These are phyloP conservation scores for Cucurbita maxima DNA, from an alignment of 306 rosid genomes.

Conservation along the genomic window DNA sequence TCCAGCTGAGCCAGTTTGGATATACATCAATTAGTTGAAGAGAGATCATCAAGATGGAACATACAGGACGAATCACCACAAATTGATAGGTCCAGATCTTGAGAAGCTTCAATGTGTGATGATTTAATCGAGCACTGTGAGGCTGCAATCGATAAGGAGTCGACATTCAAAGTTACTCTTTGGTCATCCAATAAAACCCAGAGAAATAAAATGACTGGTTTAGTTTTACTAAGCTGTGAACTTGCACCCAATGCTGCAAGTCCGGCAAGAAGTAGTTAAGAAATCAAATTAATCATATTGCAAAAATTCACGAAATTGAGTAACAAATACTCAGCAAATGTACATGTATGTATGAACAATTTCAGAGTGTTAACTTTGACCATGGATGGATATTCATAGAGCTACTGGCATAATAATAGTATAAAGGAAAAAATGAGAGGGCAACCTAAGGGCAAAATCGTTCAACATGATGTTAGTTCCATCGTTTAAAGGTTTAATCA, in stretches of 20 bases:
- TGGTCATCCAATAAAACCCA: background rate
- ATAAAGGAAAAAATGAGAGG: background rate
- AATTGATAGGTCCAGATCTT: conserved; percentile 26
- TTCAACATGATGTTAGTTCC: background rate
- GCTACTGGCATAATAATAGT: background rate
- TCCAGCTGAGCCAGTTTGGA: conserved; percentile 28
- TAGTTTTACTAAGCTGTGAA: background rate
- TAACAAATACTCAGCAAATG: background rate
- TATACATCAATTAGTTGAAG: conserved; percentile 17
- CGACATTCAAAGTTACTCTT: background rate
- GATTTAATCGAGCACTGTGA: conserved; percentile 17
- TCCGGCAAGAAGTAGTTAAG: background rate
- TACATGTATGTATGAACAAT: background rate
- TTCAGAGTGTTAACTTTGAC: background rate
- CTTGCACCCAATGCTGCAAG: background rate
- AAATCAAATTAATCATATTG: background rate
- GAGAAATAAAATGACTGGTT: background rate
- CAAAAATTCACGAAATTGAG: background rate
- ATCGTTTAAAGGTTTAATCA: background rate
- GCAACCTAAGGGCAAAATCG: background rate
- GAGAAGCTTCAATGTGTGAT: conserved; percentile 22
- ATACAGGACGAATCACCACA: conserved; percentile 26
- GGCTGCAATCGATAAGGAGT: conserved; percentile 14
- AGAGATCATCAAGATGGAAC: conserved; percentile 23
- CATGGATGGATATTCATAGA: background rate